Evolutionary conservation across 257 asterid species (phyloP), one percentile per base, ranked within the genome.

Genomic region (Catharanthus roseus): DNA sequence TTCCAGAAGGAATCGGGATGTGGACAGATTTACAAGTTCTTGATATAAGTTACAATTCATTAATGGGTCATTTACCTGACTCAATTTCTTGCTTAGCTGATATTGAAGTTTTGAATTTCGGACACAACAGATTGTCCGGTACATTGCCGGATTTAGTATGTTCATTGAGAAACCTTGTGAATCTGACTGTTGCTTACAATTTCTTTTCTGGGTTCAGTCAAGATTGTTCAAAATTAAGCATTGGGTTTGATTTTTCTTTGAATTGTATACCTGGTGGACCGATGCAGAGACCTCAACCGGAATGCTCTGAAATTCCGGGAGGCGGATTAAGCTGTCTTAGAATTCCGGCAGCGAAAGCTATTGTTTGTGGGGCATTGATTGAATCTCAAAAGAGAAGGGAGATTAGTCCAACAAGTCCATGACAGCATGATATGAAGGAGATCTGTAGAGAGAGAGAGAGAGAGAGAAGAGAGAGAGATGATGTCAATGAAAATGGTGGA

Each of bases 1-100:
- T 93, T 18, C 98, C 97, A 0, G 88, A 93, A 57, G 97, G 92
- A 0, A 78, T 93, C 34, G 97, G 97, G 5, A 41, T 87, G 81
- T 93, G 98, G 98, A 73, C 82, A 0, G 96, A 86, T 77, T 67
- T 93, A 70, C 90, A 90, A 57, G 97, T 93, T 19, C 56, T 93
- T 3, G 98, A 93, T 67, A 84, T 87, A 67, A 93, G 98, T 63
- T 84, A 45, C 24, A 93, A 93, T 57, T 78, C 89, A 0, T 44
- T 93, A 15, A 82, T 78, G 81, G 98, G 98, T 1, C 96, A 84
- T 69, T 64, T 93, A 82, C 98, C 98, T 0, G 86, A 89, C 28
- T 78, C 95, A 0, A 12, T 93, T 39, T 89, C 97, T 18, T 93
- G 98, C 45, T 63, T 93, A 78, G 79, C 70, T 21, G 87, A 74